A percentile compares a stretch with the other conserved stretches of the same genome.
phyloP scores from a whole-genome alignment of 75 land plant species.

The Larix kaempferi region DNA sequence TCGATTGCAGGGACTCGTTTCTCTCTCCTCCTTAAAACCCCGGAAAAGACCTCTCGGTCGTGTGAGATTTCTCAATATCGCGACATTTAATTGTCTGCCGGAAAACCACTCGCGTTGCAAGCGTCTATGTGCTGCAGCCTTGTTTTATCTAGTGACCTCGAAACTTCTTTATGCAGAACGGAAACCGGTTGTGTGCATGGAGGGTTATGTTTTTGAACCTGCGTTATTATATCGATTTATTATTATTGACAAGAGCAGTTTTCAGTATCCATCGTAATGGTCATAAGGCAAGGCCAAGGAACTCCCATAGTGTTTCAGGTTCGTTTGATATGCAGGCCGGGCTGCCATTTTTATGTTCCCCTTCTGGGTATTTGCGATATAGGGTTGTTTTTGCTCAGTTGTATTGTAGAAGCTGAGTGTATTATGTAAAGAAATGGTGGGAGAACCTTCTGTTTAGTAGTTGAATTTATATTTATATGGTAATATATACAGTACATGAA shows the following conservation, averaged over 20 bases:
- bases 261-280: too few relatives aligned
- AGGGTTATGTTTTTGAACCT: too few relatives aligned
- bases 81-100: too few relatives aligned
- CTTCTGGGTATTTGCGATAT: background rate
- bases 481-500: too few relatives aligned
- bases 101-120: too few relatives aligned
- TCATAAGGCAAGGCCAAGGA: background rate
- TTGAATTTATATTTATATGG: too few relatives aligned
- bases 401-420: background rate
- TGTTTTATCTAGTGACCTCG: too few relatives aligned
- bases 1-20: background rate
- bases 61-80: background rate
- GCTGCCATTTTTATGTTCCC: background rate
- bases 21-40: background rate
- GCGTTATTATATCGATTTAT: background rate
- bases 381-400: background rate
- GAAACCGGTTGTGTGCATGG: too few relatives aligned
- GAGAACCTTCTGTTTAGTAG: background rate
- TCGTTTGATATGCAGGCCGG: background rate
- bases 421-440: background rate
- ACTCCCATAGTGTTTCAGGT: too few relatives aligned
- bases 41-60: too few relatives aligned
- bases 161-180: too few relatives aligned
- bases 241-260: background rate
- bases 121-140: too few relatives aligned